Conservation (phyloP, 208 protist genomes). For the Leishmania lainsoni region DNA sequence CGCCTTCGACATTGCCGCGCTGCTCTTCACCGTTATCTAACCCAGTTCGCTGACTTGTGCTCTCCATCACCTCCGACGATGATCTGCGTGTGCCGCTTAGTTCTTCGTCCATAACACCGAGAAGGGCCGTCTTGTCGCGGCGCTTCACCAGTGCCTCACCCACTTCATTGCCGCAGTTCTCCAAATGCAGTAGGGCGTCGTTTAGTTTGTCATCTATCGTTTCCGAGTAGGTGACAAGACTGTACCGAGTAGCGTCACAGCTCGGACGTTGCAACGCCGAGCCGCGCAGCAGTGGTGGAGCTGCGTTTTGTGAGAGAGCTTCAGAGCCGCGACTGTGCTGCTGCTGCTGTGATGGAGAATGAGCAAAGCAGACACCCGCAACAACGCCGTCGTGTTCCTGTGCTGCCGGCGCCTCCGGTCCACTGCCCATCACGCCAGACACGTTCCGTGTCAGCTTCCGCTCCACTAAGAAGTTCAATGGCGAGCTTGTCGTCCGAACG, state of each 20-base stretch:
- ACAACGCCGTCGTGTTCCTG: neutral
- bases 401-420: neutral
- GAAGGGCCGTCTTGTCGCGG: conserved; percentile 5
- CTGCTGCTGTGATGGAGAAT: neutral
- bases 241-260: neutral
- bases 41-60: neutral
- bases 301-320: too few species aligned
- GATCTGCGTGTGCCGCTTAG: conserved; percentile 1
- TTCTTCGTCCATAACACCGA: conserved; percentile 14
- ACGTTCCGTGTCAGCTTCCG: neutral
- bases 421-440: neutral
- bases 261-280: neutral
- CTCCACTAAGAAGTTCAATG: too few species aligned
- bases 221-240: conserved; percentile 43
- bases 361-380: neutral
- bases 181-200: conserved; percentile 57
- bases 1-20: neutral
- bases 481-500: neutral
- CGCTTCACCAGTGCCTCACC: conserved; percentile 20
- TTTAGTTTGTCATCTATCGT: conserved; percentile 72
- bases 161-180: conserved; percentile 28
- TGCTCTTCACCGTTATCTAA: neutral
- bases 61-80: neutral
- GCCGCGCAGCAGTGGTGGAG: neutral
- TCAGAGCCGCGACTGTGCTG: neutral